Evolutionary conservation across 192 early-diverging fungal genomes (phyloP), one percentile per base, ranked within the genome.

Genomic region (Lobulomyces angularis): DNA sequence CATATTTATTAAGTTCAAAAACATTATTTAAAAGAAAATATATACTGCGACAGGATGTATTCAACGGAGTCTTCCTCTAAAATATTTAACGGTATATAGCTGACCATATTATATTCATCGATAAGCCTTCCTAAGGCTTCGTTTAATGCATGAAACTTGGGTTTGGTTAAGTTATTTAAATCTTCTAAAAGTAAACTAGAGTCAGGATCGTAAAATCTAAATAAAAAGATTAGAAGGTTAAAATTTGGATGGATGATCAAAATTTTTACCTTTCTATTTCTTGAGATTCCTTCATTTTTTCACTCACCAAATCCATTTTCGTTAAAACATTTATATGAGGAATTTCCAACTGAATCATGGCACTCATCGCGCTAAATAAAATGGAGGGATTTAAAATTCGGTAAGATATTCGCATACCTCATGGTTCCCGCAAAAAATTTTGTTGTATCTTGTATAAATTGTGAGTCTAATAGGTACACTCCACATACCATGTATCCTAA

Each of bases 271-370:
- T 47, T 33, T 73, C 71, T 8, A 62, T 30, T 8, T 65, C 53
- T 12, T 38, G 28, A 18, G 56, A 44, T 19, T 16, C 24, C 16
- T 58, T 20, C 11, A 35, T 39, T 32, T 44, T 30, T 12, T 52
- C 49, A 36, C 79, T 73, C 26, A 96, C 55, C 35, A 98, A 58
- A 64, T 98, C 94, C 84, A 94, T 89, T 62, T 98, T 98, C 38
- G 81, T 89, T 73, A 98, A 69, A 14, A 98, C 88, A 48, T 98
- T 98, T 59, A 98, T 80, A 62, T 95, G 90, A 16, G 94, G 90
- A n/a, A 96, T 87, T 43, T 95, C 92, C 27, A 95, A 56, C 63
- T 91, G 85, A 44, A 94, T 74, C 90, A 95, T 95, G 18, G 88
- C 87, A 35, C 81, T 81, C 62, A 86, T 93, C 0, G 92, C 92